A percentile compares a stretch with the other conserved stretches of the same genome.
These are phyloP conservation scores for Hansenula lynferdii DNA, from an alignment of 1,139 yeast genomes.

Conservation along the genomic window DNA sequence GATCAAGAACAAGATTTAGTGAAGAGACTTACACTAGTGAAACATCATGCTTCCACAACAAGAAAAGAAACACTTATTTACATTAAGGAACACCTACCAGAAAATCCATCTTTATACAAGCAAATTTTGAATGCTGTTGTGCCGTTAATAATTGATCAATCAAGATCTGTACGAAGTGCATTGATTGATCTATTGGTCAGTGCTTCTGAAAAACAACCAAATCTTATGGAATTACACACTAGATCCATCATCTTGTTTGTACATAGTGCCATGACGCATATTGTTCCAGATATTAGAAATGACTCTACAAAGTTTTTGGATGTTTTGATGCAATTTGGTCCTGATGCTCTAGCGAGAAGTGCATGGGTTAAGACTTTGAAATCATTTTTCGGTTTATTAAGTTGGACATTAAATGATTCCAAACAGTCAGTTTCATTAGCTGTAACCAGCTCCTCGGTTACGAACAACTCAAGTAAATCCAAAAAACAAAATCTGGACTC, in stretches of 20 bases:
- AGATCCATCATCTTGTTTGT: conserved; percentile 65
- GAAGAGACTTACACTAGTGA: conserved; percentile 60
- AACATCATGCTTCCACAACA: conserved; percentile 72
- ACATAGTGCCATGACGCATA: conserved; percentile 95
- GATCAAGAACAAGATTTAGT: conserved; percentile 41
- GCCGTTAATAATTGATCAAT: conserved; percentile 57
- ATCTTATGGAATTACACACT: conserved; percentile 63
- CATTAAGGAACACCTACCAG: conserved; percentile 43
- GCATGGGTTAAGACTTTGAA: conserved; percentile 57
- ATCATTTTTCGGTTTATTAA: conserved; percentile 51
- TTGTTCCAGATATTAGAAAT: conserved; percentile 58
- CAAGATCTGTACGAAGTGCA: conserved; percentile 59
- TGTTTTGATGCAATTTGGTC: conserved; percentile 43
- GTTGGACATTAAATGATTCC: conserved; percentile 50
- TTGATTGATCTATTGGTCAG: conserved; percentile 48
- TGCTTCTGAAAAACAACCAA: conserved; percentile 46
- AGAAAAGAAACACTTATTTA: conserved; percentile 66
- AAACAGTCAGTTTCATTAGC: conserved; percentile 43
- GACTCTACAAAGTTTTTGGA: conserved; percentile 59
- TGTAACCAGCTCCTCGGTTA: conserved; percentile 38
- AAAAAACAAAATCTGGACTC: conserved; percentile 30
- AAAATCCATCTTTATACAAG: conserved; percentile 49
- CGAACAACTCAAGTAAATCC: conserved; percentile 30
- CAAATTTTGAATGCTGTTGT: conserved; percentile 51
- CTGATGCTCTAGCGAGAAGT: conserved; percentile 46